Evolutionary conservation across 768 basidiomycete genomes (phyloP).

Genomic region (Tricholoma sp.): DNA sequence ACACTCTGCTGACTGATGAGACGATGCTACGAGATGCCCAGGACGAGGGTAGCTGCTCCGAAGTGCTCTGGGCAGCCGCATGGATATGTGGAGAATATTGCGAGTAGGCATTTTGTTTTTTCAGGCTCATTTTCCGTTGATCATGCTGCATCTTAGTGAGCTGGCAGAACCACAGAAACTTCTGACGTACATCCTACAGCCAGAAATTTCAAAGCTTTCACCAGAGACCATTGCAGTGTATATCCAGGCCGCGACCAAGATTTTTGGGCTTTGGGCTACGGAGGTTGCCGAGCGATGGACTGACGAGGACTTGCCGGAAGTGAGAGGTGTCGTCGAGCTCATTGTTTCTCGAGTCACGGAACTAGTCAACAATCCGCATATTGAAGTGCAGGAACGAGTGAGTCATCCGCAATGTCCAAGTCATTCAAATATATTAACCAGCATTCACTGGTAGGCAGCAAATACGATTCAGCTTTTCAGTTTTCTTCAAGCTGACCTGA

Average conservation of each 20-base stretch:
- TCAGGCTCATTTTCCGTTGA: background rate
- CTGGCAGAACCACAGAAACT: slow-evolving; percentile 75
- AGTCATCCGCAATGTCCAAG: slow-evolving; percentile 8
- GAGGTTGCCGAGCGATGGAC: slow-evolving; percentile 76
- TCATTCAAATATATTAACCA: slow-evolving; percentile 6
- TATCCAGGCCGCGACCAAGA: slow-evolving; percentile 77
- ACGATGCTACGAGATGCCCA: slow-evolving; percentile 60
- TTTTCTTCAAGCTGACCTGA: slow-evolving; percentile 73
- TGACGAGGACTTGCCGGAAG: slow-evolving; percentile 59
- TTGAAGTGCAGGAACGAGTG: slow-evolving; percentile 93
- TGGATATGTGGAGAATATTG: slow-evolving; percentile 97
- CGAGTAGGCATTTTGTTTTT: slow-evolving; percentile 47
- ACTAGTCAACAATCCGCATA: slow-evolving; percentile 59
- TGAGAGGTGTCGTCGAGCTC: slow-evolving; percentile 58
- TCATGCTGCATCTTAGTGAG: slow-evolving; percentile 42
- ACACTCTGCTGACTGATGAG: slow-evolving; percentile 75
- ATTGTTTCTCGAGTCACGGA: slow-evolving; percentile 53
- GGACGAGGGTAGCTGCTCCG: slow-evolving; percentile 72
- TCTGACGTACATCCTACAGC: slow-evolving; percentile 63
- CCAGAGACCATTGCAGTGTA: slow-evolving; percentile 73
- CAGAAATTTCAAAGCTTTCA: slow-evolving; percentile 48
- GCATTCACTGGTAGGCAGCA: slow-evolving; percentile 53
- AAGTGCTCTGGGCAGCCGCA: slow-evolving; percentile 89
- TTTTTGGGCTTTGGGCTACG: slow-evolving; percentile 83
- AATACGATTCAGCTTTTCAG: slow-evolving; percentile 71